Evolutionary conservation across 345 rosid genomes (phyloP).

Genomic region (Camelina laxa): DNA sequence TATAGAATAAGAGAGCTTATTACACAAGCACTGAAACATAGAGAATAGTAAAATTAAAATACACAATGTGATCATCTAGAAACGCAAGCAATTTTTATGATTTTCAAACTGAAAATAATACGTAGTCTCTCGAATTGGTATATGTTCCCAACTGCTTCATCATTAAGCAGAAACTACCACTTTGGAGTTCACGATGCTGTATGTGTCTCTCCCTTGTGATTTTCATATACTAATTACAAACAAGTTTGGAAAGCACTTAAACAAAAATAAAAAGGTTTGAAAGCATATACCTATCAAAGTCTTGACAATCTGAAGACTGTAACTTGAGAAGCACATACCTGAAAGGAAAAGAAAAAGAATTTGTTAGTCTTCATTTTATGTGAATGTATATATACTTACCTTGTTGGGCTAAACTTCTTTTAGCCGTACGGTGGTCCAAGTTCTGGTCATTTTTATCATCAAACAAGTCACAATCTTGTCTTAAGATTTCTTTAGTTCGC

Average conservation of each 20-base stretch:
- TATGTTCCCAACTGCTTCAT: too few species aligned
- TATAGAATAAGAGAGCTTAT: neutral
- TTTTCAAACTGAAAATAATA: too few species aligned
- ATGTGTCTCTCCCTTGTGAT: too few species aligned
- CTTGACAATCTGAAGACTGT: neutral
- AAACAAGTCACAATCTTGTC: too few species aligned
- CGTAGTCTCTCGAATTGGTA: too few species aligned
- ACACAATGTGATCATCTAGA: too few species aligned
- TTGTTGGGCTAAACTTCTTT: neutral
- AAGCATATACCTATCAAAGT: constrained; percentile 1
- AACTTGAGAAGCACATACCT: neutral
- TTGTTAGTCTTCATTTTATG: neutral
- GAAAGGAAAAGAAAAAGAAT: neutral
- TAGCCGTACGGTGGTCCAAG: too few species aligned
- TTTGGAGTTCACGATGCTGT: too few species aligned
- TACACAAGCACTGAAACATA: neutral
- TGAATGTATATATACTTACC: neutral
- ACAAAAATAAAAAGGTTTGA: neutral
- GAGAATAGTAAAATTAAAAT: neutral
- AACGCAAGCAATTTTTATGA: too few species aligned
- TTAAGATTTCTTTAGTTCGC: too few species aligned
- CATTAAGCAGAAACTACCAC: too few species aligned
- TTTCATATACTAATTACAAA: constrained; percentile 6
- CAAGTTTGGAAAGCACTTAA: neutral
- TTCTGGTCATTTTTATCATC: too few species aligned